Base-by-base conservation (phyloP, 2,329 filamentous ascomycete genomes). In the Venturia oleaginea region DNA sequence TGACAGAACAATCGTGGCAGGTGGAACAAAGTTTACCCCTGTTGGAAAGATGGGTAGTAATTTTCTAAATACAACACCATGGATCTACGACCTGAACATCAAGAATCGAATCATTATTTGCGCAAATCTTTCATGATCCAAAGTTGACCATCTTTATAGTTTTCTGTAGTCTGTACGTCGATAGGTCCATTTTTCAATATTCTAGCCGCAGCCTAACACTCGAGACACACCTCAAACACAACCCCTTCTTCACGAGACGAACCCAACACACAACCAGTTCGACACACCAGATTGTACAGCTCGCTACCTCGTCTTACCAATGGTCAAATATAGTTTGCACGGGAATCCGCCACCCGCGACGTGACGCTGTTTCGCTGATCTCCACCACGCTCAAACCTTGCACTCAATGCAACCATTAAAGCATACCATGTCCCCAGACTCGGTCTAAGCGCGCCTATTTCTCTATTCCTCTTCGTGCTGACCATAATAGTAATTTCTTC, bases 401-500 rank as follows among this genome's bases (percentile, higher is more conserved):
- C 10, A 19, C 15, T 60, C 59, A 60, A 60, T 60, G 59, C 59
- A 40, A 24, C 34, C 51, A 57, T 57, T 57, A 57, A 57, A 57
- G 51, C 51, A 37, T 34, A 57, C 51, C 2, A 34, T 11, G 19
- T 57, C 30, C 51, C 51, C 51, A 57, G 51, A 57, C 27, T 57
- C 51, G 51, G 51, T 17, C 51, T 57, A 30, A 57, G 51, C 51
- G 51, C 30, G 27, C 6, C 19, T 30, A 32, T 57, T 57, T 57
- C 51, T 27, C 51, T 57, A 27, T n/a, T 57, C 30, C 51, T 19
- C 30, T 57, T 34, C 30, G 15, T 57, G 51, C 51, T 34, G 51
- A 6, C 15, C 30, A 5, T 37, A 15, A 57, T n/a, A 32, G 51
- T 57, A n/a, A 57, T 34, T 57, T 10, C 30, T 19, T n/a, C 42